Evolutionary conservation across 2,329 filamentous ascomycete species (phyloP).

Genomic region (Cryoendolithus antarcticus): DNA sequence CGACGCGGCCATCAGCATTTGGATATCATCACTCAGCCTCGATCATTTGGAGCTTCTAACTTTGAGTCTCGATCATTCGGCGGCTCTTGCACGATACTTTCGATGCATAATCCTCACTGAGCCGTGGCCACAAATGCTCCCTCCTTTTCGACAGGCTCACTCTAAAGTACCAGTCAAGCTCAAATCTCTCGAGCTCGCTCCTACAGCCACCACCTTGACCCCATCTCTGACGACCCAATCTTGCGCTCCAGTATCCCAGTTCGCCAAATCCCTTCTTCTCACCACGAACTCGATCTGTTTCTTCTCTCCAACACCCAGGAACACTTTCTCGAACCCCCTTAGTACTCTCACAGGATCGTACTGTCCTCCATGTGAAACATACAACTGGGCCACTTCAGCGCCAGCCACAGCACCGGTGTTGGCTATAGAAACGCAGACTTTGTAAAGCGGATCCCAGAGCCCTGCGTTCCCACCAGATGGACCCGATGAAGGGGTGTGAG

Average conservation of each 20-base stretch:
- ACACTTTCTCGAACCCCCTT: slow-evolving; percentile 66
- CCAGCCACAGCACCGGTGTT: slow-evolving; percentile 54
- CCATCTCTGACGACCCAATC: slow-evolving; percentile 59
- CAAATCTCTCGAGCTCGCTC: slow-evolving; percentile 44
- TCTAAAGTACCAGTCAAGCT: slow-evolving; percentile 15
- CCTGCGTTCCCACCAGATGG: slow-evolving; percentile 45
- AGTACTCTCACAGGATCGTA: slow-evolving; percentile 53
- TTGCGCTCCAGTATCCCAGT: slow-evolving; percentile 67
- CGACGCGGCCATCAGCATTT: no score
- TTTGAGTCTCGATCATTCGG: no score
- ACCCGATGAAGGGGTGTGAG: slow-evolving; percentile 51
- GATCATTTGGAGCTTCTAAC: no score
- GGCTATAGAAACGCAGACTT: slow-evolving; percentile 51
- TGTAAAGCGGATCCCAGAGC: slow-evolving; percentile 57
- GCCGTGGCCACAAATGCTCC: no score
- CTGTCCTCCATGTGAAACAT: slow-evolving; percentile 67
- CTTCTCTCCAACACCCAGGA: slow-evolving; percentile 53
- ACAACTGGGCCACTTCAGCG: slow-evolving; percentile 59
- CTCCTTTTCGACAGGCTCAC: no score
- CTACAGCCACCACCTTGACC: slow-evolving; percentile 46
- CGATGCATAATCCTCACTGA: no score
- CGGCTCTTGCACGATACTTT: no score
- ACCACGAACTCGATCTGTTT: slow-evolving; percentile 53
- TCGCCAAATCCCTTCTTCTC: slow-evolving; percentile 67
- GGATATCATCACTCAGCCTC: no score